phyloP scores from a whole-genome alignment of 805 yeast species.

The Sugiyamaella qingdaonensis region DNA sequence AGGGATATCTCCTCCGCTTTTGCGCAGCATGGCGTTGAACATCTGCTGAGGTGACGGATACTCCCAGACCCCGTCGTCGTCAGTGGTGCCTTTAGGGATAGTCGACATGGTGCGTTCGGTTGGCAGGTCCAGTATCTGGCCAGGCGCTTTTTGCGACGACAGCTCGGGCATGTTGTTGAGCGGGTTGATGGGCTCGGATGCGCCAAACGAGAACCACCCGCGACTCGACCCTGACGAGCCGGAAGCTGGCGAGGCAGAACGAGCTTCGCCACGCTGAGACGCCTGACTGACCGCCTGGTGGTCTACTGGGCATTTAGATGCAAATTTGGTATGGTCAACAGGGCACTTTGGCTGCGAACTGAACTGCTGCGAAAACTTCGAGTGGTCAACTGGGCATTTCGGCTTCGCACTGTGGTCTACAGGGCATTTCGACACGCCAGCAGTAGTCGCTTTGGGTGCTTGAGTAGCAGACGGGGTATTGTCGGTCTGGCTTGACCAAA shows the following conservation, averaged over 20 bases:
- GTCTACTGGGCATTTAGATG: slow-evolving; percentile 35
- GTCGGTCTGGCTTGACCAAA: slow-evolving; percentile 59
- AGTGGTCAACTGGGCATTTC: slow-evolving; percentile 37
- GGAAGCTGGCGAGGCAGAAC: not conserved
- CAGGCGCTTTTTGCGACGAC: slow-evolving; percentile 67
- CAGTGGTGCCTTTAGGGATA: slow-evolving; percentile 75
- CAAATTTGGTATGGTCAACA: slow-evolving; percentile 19
- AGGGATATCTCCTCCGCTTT: slow-evolving; percentile 86
- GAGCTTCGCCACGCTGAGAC: not conserved
- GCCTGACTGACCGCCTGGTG: slow-evolving; percentile 19
- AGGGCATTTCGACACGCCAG: slow-evolving; percentile 34
- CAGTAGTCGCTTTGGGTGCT: not conserved
- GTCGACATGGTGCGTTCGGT: slow-evolving; percentile 78
- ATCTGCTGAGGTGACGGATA: slow-evolving; percentile 99
- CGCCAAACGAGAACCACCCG: slow-evolving; percentile 13
- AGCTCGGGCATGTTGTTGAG: slow-evolving; percentile 83
- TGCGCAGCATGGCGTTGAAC: slow-evolving; percentile 95
- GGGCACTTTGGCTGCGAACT: slow-evolving; percentile 30
- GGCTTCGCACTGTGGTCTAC: slow-evolving; percentile 34
- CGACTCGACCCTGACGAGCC: slow-evolving; percentile 10
- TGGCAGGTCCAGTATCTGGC: slow-evolving; percentile 74
- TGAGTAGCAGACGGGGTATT: not conserved
- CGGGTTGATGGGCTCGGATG: slow-evolving; percentile 55
- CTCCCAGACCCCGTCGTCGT: slow-evolving; percentile 83
- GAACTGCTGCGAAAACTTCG: slow-evolving; percentile 7